Percentiles rank a stretch among this genome's conserved stretches.
Conservation (phyloP, 768 basidiomycete species). For the Suillus subaureus region DNA sequence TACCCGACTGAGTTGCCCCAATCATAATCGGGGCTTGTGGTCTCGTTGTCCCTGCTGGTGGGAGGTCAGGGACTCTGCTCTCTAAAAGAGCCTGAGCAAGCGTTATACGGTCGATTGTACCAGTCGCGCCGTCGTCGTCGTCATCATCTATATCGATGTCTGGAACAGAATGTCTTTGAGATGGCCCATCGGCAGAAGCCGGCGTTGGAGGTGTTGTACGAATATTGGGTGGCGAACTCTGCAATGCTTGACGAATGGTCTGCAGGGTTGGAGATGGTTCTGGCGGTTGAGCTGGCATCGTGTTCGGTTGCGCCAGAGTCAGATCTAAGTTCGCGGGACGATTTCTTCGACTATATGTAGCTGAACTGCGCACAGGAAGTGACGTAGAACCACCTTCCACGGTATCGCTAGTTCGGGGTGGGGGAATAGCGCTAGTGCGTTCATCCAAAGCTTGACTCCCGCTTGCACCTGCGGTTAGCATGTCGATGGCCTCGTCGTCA, state of each 20-base stretch:
- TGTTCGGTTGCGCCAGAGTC: constrained; percentile 40
- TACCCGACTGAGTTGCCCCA: constrained; percentile 42
- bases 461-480: constrained; percentile 79
- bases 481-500: constrained; percentile 85
- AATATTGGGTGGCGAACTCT: constrained; percentile 43
- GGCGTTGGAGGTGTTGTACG: constrained; percentile 24
- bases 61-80: constrained; percentile 74
- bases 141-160: constrained; percentile 57
- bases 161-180: constrained; percentile 40
- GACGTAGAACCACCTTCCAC: constrained; percentile 18
- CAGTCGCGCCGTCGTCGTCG: constrained; percentile 45
- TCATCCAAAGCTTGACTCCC: constrained; percentile 84
- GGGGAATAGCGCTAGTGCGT: constrained; percentile 61
- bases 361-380: constrained; percentile 33
- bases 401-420: constrained; percentile 33
- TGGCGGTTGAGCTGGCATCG: constrained; percentile 37
- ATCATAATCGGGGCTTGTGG: constrained; percentile 73
- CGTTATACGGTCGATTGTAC: constrained; percentile 62
- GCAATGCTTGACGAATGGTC: constrained; percentile 66
- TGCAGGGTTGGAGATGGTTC: constrained; percentile 66
- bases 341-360: constrained; percentile 44
- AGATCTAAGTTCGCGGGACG: constrained; percentile 75
- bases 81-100: constrained; percentile 76
- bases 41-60: constrained; percentile 66
- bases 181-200: constrained; percentile 24